These are phyloP conservation scores for Ophiostoma ips DNA, from an alignment of 2,329 filamentous ascomycete genomes.

Conservation along the genomic window DNA sequence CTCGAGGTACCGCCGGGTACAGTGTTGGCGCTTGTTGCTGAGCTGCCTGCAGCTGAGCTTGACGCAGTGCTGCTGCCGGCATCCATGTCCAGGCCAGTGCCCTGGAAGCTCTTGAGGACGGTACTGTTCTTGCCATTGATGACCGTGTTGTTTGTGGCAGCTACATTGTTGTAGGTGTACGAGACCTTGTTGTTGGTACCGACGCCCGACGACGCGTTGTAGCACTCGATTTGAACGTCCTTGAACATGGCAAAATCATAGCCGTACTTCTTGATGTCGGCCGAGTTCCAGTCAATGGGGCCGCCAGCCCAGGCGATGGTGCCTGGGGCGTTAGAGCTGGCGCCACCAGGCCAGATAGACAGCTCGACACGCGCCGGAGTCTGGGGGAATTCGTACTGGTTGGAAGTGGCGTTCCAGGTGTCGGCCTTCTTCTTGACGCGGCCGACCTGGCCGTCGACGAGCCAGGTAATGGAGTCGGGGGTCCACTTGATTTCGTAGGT, in stretches of 20 bases:
- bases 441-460: slow-evolving; percentile 64
- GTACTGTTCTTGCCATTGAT: slow-evolving; percentile 61
- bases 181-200: slow-evolving; percentile 56
- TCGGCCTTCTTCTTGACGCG: slow-evolving; percentile 61
- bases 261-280: slow-evolving; percentile 61
- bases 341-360: slow-evolving; percentile 90
- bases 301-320: slow-evolving; percentile 90
- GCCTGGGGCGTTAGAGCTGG: slow-evolving; percentile 61
- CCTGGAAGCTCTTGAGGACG: slow-evolving; percentile 63
- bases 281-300: slow-evolving; percentile 72
- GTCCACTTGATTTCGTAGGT: slow-evolving; percentile 91
- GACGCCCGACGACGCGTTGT: slow-evolving; percentile 44
- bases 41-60: slow-evolving; percentile 6
- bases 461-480: slow-evolving; percentile 74
- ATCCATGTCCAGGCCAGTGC: slow-evolving; percentile 65
- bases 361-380: slow-evolving; percentile 83
- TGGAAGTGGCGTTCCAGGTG: slow-evolving; percentile 74
- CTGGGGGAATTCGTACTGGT: slow-evolving; percentile 80
- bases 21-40: slow-evolving; percentile 11
- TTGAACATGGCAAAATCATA: slow-evolving; percentile 80
- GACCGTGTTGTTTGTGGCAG: slow-evolving; percentile 63
- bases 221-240: slow-evolving; percentile 75
- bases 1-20: slow-evolving; percentile 20
- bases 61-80: slow-evolving; percentile 20
- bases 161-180: slow-evolving; percentile 58